Base-by-base conservation (phyloP, 352 stramenopile species). In the Pythium rhizo-oryzae region DNA sequence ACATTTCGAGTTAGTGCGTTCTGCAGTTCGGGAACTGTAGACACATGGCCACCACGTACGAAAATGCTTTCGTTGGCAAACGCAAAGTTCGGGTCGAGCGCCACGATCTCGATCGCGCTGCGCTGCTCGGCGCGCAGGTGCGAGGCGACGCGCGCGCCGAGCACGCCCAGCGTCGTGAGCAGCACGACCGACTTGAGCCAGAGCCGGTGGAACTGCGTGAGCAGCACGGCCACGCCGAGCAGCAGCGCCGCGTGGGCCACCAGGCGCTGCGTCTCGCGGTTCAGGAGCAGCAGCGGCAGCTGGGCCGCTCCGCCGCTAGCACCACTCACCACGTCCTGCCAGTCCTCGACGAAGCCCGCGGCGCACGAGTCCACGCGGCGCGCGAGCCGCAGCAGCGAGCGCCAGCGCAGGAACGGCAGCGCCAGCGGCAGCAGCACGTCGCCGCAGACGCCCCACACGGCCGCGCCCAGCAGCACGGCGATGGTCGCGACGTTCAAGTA, bases 31-130 rank as follows among this genome's bases (percentile, higher is more conserved):
- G 35, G 35, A 2, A 41, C 13, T 21, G 51, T 13, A 19, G 21
- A n/a, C 19, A 30, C 18, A 53, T 11, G 19, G 18, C 11, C 30
- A 51, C 15, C 13, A 66, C 87, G 65, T 77, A 95, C 87, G 54
- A 93, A 92, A 53, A 93, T 93, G 54, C 67, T 84, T 62, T 95
- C 87, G 71, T 95, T 95, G 21, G 78, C 84, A 30, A 92, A 93
- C 41, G 87, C 87, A 58, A 93, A 92, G 7, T 65, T 77, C 49
- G 87, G 87, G 64, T 95, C 87, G 18, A 95, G 71, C 11, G 86
- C 80, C 33, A 77, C 73, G 43, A 95, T 90, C 67, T 87, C 70
- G 44, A 94, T 76, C 33, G 82, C 74, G 18, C 74, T 72, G 69
- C 71, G 82, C 41, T 86, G 75, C 39, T 87, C 75, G n/a, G 76